Evolutionary conservation across 169 alveolate species (phyloP), one percentile per base, ranked within the genome.

Genomic region (Plasmodium vivax): DNA sequence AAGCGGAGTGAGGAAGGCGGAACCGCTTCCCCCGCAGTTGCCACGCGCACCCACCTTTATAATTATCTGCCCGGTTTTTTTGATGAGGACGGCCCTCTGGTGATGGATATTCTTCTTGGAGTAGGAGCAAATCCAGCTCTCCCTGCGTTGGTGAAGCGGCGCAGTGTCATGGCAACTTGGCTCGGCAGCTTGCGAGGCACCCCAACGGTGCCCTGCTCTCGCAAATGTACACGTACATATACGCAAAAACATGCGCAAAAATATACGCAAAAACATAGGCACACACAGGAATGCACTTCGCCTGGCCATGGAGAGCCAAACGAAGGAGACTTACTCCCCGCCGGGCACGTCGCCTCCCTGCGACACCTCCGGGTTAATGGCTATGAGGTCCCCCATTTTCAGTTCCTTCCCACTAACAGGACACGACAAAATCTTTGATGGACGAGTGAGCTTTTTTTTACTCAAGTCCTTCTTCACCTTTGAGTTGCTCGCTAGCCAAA

Each of bases 341-440:
- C 72, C 92, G 38, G 68, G 79, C 10, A 82, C 77, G 45, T 93
- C 96, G 12, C 85, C 80, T 12, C 84, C 92, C 23, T 41, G 38
- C 7, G 72, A 12, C 3, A 82, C 47, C 47, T 97, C 98, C 5
- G 98, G 98, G 72, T 97, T 83, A 27, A 97, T 80, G 45, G 96
- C 94, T 68, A 97, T 95, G 43, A 97, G 93, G 73, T 97, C 98
- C 74, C 83, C 96, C 56, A 97, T 75, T 54, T 96, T 97, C 56
- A 97, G 54, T 7, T 97, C 96, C 56, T 95, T 94, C 68, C 97
- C 96, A 73, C 97, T 94, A 72, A 97, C 96, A 34, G 98, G 98
- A 85, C 98, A 97, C 10, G 88, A 72, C 12, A 97, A 77, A 3
- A 83, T 41, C 30, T 92, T 94, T 47, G 94, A 92, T 9, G 94